Conservation (phyloP, 106 monocot species). For the Narthecium ossifragum region DNA sequence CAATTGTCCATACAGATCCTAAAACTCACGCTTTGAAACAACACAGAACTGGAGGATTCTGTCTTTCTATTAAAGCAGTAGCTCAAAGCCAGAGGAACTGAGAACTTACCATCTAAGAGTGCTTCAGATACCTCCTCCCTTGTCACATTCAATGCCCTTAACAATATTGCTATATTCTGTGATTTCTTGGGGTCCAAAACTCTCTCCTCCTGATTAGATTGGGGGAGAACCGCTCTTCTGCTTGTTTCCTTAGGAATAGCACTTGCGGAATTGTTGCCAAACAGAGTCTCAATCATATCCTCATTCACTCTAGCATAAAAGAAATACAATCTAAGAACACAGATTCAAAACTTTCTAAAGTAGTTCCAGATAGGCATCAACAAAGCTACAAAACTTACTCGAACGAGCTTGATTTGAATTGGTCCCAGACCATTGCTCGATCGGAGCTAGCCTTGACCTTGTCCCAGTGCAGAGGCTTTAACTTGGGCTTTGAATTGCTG, state of each 20-base stretch:
- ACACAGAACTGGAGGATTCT: no score
- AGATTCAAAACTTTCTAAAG: background rate
- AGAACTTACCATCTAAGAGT: slow-evolving; percentile 49
- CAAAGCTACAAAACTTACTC: slow-evolving; percentile 17
- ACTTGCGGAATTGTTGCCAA: slow-evolving; percentile 26
- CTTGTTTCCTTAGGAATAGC: slow-evolving; percentile 17
- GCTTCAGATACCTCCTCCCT: slow-evolving; percentile 70
- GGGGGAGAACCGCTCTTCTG: slow-evolving; percentile 15
- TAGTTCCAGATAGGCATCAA: background rate
- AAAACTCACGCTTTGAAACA: no score
- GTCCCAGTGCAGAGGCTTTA: slow-evolving; percentile 46
- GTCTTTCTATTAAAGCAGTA: no score
- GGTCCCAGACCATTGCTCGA: slow-evolving; percentile 45
- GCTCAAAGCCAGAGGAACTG: background rate
- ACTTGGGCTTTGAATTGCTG: slow-evolving; percentile 14
- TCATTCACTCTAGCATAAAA: slow-evolving; percentile 34
- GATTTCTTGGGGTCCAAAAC: slow-evolving; percentile 77
- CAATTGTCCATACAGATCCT: no score
- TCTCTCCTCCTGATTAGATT: slow-evolving; percentile 43
- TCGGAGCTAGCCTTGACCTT: slow-evolving; percentile 32
- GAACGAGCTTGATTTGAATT: slow-evolving; percentile 37
- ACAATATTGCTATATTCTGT: slow-evolving; percentile 71
- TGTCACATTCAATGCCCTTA: slow-evolving; percentile 73
- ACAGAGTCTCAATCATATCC: slow-evolving; percentile 38
- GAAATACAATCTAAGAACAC: background rate